phyloP scores from a whole-genome alignment of 2,329 filamentous ascomycete genomes.

The Fusarium guadeloupense region DNA sequence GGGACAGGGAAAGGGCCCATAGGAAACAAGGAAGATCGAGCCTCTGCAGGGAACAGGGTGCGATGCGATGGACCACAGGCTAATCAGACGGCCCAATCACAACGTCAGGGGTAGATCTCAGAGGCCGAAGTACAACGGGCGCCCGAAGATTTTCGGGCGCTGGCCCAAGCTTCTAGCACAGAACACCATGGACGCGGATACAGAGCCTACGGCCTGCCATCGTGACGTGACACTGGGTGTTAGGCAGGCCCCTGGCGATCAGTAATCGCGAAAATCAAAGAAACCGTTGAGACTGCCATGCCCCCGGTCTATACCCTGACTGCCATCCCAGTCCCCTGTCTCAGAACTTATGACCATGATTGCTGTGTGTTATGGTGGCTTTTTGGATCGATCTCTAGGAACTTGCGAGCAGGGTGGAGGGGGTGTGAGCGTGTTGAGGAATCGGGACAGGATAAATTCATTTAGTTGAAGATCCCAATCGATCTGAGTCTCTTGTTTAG shows the following conservation, averaged over 20 bases:
- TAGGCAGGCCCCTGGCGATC: conserved; percentile 36
- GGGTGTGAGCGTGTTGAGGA: neutral
- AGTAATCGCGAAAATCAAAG: conserved; percentile 34
- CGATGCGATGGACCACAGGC: conserved; percentile 3
- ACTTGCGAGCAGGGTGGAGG: neutral
- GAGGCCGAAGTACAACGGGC: conserved; percentile 36
- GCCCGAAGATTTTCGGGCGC: conserved; percentile 42
- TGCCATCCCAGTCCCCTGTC: conserved; percentile 6
- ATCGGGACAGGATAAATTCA: conserved; percentile 1
- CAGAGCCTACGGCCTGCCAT: conserved; percentile 3
- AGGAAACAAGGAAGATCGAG: conserved; percentile 29
- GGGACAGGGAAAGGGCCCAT: neutral
- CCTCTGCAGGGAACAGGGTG: conserved; percentile 16
- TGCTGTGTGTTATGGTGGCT: neutral
- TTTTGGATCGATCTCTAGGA: conserved; percentile 9
- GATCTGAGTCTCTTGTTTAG: conserved; percentile 8
- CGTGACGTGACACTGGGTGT: conserved; percentile 25
- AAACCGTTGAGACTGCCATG: conserved; percentile 30
- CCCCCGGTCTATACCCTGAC: conserved; percentile 11
- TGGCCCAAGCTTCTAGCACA: conserved; percentile 13
- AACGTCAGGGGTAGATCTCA: conserved; percentile 1
- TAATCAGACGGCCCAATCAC: conserved; percentile 20
- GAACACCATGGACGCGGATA: conserved; percentile 3
- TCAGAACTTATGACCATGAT: neutral
- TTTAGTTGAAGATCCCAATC: conserved; percentile 33